These are phyloP conservation scores for Pleurotus cornucopiae DNA, from an alignment of 768 basidiomycete genomes.

Conservation along the genomic window DNA sequence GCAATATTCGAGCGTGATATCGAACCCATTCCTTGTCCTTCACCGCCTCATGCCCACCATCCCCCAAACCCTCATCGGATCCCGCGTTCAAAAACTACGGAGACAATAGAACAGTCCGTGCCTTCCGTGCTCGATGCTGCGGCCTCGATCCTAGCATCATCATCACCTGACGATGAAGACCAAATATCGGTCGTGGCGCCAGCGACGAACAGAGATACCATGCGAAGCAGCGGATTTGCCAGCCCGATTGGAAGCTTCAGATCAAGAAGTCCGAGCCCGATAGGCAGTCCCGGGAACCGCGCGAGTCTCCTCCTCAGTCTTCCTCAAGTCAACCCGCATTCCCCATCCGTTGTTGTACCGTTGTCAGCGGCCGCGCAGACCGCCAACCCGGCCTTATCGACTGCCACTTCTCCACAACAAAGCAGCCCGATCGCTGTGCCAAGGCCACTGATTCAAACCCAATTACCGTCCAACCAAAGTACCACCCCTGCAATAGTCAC, in stretches of 20 bases:
- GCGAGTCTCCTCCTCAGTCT: constrained; percentile 47
- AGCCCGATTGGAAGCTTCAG: constrained; percentile 69
- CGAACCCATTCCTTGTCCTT: constrained; percentile 50
- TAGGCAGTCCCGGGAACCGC: constrained; percentile 26
- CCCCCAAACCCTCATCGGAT: constrained; percentile 67
- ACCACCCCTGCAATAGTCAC: constrained; percentile 32
- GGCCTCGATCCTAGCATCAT: constrained; percentile 60
- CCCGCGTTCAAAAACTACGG: constrained; percentile 66
- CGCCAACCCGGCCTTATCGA: background rate
- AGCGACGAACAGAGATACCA: constrained; percentile 19
- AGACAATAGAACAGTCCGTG: constrained; percentile 72
- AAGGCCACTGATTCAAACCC: constrained; percentile 8
- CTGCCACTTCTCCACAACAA: background rate
- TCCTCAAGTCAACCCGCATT: constrained; percentile 28
- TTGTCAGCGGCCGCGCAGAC: constrained; percentile 4
- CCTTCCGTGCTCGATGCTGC: constrained; percentile 86
- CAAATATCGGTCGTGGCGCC: constrained; percentile 64
- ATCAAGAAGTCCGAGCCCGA: constrained; percentile 66
- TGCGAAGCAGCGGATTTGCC: constrained; percentile 48
- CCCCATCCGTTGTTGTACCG: constrained; percentile 7
- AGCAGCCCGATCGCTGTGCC: constrained; percentile 3
- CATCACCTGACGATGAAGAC: constrained; percentile 43
- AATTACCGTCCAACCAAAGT: constrained; percentile 6
- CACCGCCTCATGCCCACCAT: constrained; percentile 26
- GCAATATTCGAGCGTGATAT: constrained; percentile 94